A percentile compares a stretch with the other conserved stretches of the same genome.
Evolutionary conservation across 2,329 filamentous ascomycete species (phyloP).

Genomic region (Colletotrichum somersetense): DNA sequence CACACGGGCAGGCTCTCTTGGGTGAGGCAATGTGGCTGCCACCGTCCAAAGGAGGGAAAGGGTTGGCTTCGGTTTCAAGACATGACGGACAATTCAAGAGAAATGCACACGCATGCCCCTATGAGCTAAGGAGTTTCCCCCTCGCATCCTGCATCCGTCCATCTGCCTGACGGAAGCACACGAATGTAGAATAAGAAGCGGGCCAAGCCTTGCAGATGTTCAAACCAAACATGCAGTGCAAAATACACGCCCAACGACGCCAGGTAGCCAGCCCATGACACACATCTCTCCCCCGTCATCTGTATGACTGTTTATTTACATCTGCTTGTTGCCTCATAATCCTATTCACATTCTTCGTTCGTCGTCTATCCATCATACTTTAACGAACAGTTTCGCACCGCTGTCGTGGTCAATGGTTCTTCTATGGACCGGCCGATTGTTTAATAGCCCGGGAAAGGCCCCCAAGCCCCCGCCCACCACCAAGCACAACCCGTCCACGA

Average conservation of each 20-base stretch:
- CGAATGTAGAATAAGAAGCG: slow-evolving; percentile 1
- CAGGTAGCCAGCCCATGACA: not conserved
- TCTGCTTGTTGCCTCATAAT: slow-evolving; percentile 7
- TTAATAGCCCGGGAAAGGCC: not conserved
- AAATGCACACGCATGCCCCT: not conserved
- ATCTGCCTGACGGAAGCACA: not conserved
- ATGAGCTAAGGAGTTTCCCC: not conserved
- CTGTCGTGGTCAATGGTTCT: not conserved
- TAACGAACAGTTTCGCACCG: not conserved
- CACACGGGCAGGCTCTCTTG: not conserved
- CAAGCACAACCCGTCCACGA: not conserved
- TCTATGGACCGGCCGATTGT: not conserved
- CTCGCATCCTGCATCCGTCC: slow-evolving; percentile 1
- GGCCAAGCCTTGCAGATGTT: not conserved
- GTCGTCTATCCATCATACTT: not conserved
- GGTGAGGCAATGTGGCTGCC: not conserved
- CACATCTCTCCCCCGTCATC: not conserved
- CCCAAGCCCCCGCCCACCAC: not conserved
- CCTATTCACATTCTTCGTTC: not conserved
- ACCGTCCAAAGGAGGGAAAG: not conserved
- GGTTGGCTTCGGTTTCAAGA: not conserved
- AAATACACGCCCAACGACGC: not conserved
- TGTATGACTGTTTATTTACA: not conserved
- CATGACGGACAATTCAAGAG: not conserved
- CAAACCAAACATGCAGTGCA: not conserved